Percentiles rank a stretch among this genome's conserved stretches.
phyloP scores from a whole-genome alignment of 177 flowering plant genomes.

The Tripterygium wilfordii region DNA sequence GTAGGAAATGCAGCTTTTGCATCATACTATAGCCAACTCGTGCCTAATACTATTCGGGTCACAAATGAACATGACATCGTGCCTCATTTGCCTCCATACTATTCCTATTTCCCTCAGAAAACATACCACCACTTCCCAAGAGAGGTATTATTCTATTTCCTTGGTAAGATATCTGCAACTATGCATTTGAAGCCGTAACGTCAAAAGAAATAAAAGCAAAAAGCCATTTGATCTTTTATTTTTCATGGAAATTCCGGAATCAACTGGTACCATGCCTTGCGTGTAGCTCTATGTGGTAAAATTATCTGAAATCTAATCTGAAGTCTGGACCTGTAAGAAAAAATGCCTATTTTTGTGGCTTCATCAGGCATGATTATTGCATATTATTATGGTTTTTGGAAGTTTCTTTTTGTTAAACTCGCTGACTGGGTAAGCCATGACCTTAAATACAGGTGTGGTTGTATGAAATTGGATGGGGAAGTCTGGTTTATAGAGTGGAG shows the following conservation, averaged over 20 bases:
- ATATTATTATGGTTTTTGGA: no score
- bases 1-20: slow-evolving; percentile 92
- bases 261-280: no score
- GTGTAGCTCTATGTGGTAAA: no score
- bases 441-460: slow-evolving; percentile 98
- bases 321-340: no score
- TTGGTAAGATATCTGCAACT: not conserved
- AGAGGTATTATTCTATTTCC: slow-evolving; percentile 55
- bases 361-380: no score
- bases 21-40: slow-evolving; percentile 57
- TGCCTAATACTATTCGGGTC: slow-evolving; percentile 75
- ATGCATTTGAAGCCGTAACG: no score
- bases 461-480: slow-evolving; percentile 50
- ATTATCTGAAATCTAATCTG: no score
- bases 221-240: no score
- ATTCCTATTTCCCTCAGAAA: slow-evolving; percentile 61
- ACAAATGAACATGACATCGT: slow-evolving; percentile 86
- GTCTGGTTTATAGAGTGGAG: slow-evolving; percentile 62
- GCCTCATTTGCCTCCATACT: slow-evolving; percentile 97
- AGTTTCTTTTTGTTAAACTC: slow-evolving; percentile 1
- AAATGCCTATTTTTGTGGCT: no score
- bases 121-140: slow-evolving; percentile 94
- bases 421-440: no score
- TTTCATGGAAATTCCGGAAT: no score
- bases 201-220: no score